These are phyloP conservation scores for Copromyces sp. DNA, from an alignment of 495 filamentous ascomycete species.

Conservation along the genomic window DNA sequence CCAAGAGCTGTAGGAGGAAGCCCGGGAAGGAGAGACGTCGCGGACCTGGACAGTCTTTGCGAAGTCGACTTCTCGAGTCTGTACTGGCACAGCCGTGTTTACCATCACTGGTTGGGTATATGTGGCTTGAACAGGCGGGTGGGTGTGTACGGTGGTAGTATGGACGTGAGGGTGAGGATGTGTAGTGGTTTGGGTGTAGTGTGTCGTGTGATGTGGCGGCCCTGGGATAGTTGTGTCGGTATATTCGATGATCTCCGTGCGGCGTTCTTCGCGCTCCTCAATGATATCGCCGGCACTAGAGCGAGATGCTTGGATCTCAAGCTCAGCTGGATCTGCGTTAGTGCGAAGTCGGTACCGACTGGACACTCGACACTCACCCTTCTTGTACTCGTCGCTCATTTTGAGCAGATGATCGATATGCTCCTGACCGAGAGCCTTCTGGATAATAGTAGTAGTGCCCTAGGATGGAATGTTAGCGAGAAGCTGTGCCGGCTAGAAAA, in stretches of 20 bases:
- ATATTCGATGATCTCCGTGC: conserved; percentile 20
- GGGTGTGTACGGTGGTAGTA: conserved; percentile 15
- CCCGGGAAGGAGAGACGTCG: conserved; percentile 30
- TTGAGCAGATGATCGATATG: conserved; percentile 84
- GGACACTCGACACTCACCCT: conserved; percentile 22
- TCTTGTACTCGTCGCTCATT: conserved; percentile 63
- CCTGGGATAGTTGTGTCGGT: neutral
- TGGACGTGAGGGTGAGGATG: neutral
- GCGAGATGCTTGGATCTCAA: conserved; percentile 28
- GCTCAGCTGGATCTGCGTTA: conserved; percentile 24
- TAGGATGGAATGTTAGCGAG: conserved; percentile 29
- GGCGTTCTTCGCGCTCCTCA: conserved; percentile 25
- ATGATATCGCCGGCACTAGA: conserved; percentile 26
- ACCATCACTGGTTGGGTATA: conserved; percentile 26
- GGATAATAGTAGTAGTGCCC: conserved; percentile 69
- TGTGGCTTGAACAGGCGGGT: conserved; percentile 13
- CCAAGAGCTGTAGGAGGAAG: conserved; percentile 19
- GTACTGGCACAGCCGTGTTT: conserved; percentile 31
- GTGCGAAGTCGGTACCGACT: neutral
- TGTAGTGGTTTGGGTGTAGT: neutral
- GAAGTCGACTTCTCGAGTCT: conserved; percentile 26
- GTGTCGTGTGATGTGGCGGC: conserved; percentile 8
- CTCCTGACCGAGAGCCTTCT: conserved; percentile 71
- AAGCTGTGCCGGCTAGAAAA: neutral
- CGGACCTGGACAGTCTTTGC: conserved; percentile 29